Evolutionary conservation across 805 yeast species (phyloP), one percentile per base, ranked within the genome.

Genomic region (Sugiyamaella americana): DNA sequence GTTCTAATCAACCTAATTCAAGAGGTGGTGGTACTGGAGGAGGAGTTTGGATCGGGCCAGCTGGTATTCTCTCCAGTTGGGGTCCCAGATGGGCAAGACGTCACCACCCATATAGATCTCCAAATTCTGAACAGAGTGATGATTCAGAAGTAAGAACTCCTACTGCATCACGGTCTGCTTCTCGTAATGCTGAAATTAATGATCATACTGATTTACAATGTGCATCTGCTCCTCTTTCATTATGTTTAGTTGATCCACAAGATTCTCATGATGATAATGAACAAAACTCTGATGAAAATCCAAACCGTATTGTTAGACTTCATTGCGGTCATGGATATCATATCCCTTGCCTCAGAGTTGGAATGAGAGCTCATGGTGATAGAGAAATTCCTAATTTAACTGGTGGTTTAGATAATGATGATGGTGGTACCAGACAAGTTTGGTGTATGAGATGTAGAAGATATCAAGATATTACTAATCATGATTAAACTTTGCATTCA

Each of bases 381-480:
- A 46, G 41, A 3, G 56, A 52, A 17, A 57, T 58, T 35, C 63
- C 63, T 4, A 46, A 53, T 19, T 43, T 57, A 30, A 35, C 37
- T 10, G 44, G 44, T n/a, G 45, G 51, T 11, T 41, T 22, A 20
- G 48, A 40, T 29, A 52, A 34, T 8, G 52, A 55, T 22, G 55
- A 55, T 34, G 48, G 51, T 5, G 48, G 24, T 22, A 30, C 29
- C 4, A 44, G 58, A 8, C 57, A 58, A 21, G 62, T 60, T n/a
- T 61, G 65, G 65, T 61, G 65, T 43, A 52, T 51, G 47, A 44
- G 62, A 21, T 61, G 65, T 38, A 55, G 65, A 4, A 50, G 61
- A 16, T 60, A 60, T 40, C 51, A 54, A 17, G 44, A 50, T 11
- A 35, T 35, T 11, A 35, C 20, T 11, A 35, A 35, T 21, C 37